Conservation (phyloP, 345 rosid genomes). For the Durio zibethinus region DNA sequence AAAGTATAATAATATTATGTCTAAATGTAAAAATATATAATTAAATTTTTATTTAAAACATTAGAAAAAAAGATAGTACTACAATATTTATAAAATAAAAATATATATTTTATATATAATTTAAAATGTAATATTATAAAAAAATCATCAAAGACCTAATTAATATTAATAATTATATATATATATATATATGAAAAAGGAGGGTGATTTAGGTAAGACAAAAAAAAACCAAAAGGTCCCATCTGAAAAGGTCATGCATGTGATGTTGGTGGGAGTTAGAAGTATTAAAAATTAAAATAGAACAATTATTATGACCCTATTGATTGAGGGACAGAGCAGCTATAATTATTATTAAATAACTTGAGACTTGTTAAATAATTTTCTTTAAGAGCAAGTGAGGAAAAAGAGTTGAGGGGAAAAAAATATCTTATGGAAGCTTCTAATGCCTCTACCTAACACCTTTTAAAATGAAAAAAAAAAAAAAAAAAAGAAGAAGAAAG, state of each 20-base stretch:
- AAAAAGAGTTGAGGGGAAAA: neutral
- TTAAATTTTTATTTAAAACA: no score
- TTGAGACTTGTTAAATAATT: slow-evolving; percentile 12
- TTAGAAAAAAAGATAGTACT: no score
- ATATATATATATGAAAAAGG: neutral
- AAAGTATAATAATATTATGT: accelerated
- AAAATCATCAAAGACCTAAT: no score
- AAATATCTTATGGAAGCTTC: slow-evolving; percentile 44
- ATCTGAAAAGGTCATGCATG: slow-evolving; percentile 24
- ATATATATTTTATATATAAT: no score
- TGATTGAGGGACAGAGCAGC: slow-evolving; percentile 14
- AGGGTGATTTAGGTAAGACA: neutral
- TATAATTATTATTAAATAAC: slow-evolving; percentile 2
- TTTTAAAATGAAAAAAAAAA: slow-evolving; percentile 19
- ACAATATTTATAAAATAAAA: no score
- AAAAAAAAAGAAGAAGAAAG: neutral
- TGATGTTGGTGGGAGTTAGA: slow-evolving; percentile 42
- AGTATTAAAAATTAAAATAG: slow-evolving; percentile 9
- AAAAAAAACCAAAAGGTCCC: slow-evolving; percentile 12
- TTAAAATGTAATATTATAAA: no score
- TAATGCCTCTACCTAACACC: slow-evolving; percentile 50
- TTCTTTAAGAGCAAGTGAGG: slow-evolving; percentile 16
- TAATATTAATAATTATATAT: no score
- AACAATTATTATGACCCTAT: slow-evolving; percentile 20
- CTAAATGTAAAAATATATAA: neutral